Conservation (phyloP, 495 filamentous ascomycete genomes). For the Wilcoxina mikolae region DNA sequence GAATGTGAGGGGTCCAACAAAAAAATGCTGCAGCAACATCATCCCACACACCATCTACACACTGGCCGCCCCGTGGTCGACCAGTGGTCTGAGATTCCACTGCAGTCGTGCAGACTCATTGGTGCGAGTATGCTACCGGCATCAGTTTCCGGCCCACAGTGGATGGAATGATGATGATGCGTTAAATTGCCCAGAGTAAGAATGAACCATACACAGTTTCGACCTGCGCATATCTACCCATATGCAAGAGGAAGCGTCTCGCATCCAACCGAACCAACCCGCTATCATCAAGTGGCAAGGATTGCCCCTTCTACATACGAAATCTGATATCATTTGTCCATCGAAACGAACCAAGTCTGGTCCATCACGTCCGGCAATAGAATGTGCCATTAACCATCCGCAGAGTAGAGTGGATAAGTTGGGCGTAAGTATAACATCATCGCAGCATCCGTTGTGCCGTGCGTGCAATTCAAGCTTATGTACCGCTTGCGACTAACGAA, state of each 20-base stretch:
- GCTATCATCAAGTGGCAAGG: not conserved
- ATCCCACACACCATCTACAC: not conserved
- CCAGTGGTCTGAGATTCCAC: not conserved
- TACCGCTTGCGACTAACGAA: not conserved
- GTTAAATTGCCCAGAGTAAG: not conserved
- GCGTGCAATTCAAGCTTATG: not conserved
- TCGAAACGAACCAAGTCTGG: not conserved
- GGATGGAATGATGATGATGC: not conserved
- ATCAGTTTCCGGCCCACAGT: not conserved
- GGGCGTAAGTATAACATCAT: too few species aligned
- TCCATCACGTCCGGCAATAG: not conserved
- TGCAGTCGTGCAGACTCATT: not conserved
- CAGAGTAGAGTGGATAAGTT: too few species aligned
- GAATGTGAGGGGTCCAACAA: not conserved
- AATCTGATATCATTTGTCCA: not conserved
- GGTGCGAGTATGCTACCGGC: not conserved
- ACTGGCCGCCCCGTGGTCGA: not conserved
- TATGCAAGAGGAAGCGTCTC: not conserved
- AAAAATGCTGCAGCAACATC: not conserved
- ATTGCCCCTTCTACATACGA: not conserved
- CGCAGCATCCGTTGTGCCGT: not conserved
- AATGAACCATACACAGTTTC: not conserved
- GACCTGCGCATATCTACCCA: not conserved
- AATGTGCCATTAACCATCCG: not conserved
- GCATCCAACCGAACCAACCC: slow-evolving; percentile 1